phyloP scores from a whole-genome alignment of 768 basidiomycete species.

The Mycena albidolilacea region DNA sequence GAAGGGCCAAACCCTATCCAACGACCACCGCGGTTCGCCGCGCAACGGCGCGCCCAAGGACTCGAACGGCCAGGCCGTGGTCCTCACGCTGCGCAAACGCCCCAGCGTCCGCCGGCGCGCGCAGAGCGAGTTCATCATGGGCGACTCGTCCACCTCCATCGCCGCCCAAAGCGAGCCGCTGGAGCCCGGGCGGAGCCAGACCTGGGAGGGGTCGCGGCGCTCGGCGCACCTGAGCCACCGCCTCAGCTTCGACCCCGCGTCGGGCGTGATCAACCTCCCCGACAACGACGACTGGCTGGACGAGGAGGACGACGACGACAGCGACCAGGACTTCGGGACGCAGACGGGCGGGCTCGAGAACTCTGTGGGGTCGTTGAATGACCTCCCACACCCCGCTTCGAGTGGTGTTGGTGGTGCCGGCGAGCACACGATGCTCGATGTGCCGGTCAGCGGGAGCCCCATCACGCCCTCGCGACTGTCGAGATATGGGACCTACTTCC shows the following conservation, averaged over 20 bases:
- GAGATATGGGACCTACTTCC: conserved; percentile 86
- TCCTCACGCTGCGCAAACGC: conserved; percentile 85
- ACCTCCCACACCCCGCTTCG: conserved; percentile 38
- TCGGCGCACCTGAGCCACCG: conserved; percentile 66
- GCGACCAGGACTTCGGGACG: conserved; percentile 61
- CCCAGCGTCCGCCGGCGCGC: conserved; percentile 65
- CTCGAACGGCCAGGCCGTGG: conserved; percentile 72
- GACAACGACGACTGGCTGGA: conserved; percentile 78
- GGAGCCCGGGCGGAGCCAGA: conserved; percentile 58
- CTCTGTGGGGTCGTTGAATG: conserved; percentile 43
- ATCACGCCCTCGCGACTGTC: conserved; percentile 59
- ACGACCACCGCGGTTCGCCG: conserved; percentile 55
- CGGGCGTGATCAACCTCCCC: conserved; percentile 91
- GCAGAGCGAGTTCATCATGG: conserved; percentile 37
- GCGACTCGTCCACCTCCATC: conserved; percentile 40
- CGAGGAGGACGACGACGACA: conserved; percentile 67
- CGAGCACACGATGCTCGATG: conserved; percentile 40
- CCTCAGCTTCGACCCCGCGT: conserved; percentile 87
- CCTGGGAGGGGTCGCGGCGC: conserved; percentile 66
- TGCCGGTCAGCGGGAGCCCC: conserved; percentile 38
- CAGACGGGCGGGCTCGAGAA: conserved; percentile 48
- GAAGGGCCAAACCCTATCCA: conserved; percentile 81
- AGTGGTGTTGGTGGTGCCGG: conserved; percentile 33
- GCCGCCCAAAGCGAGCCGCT: conserved; percentile 39
- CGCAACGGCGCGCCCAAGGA: conserved; percentile 55